phyloP scores from a whole-genome alignment of 306 rosid species.

The Potentilla sterilis region DNA sequence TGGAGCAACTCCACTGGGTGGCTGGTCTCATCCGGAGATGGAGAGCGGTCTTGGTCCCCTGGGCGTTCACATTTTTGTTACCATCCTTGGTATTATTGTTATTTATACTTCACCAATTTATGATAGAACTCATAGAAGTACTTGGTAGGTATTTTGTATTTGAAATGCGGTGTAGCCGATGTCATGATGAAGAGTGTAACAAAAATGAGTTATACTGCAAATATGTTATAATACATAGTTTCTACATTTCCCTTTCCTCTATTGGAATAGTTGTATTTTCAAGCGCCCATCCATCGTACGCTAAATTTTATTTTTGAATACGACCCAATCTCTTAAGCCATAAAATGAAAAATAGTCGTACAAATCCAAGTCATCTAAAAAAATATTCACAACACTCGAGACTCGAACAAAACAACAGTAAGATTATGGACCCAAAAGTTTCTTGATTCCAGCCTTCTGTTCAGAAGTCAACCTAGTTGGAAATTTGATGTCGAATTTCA shows the following conservation, averaged over 20 bases:
- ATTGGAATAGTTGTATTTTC: background rate
- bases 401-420: conserved; percentile 23
- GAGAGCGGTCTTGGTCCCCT: background rate
- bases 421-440: conserved; percentile 35
- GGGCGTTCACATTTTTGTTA: background rate
- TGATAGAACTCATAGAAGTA: background rate
- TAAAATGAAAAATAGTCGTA: conserved; percentile 18
- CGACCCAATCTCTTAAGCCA: background rate
- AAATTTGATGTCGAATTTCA: conserved; percentile 64
- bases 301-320: background rate
- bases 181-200: conserved; percentile 29
- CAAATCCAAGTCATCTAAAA: conserved; percentile 27
- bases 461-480: conserved; percentile 48
- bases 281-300: background rate
- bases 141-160: conserved; percentile 16
- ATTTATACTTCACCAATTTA: background rate
- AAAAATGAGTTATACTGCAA: conserved; percentile 7
- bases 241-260: background rate
- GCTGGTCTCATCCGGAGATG: conserved; percentile 14
- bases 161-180: conserved; percentile 41
- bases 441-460: conserved; percentile 54
- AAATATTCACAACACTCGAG: conserved; percentile 14
- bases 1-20: conserved; percentile 39
- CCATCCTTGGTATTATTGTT: background rate
- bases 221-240: background rate